Evolutionary conservation across 2,329 filamentous ascomycete species (phyloP).

Genomic region (Aspergillus sp.): DNA sequence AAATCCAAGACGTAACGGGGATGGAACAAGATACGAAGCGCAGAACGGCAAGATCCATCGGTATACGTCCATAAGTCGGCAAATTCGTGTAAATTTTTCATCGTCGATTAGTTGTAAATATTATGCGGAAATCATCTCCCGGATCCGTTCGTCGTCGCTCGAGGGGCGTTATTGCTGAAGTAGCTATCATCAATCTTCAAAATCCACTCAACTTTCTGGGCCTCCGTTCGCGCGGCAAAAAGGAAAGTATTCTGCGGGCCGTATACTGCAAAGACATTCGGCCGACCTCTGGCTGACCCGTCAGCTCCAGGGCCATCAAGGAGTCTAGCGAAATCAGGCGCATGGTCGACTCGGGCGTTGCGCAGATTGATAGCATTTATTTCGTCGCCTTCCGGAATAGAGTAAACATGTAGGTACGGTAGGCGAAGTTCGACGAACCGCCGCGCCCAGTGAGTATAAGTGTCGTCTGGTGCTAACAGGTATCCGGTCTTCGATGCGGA

Average conservation of each 20-base stretch:
- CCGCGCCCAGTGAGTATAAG: slow-evolving; percentile 78
- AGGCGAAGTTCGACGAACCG: slow-evolving; percentile 88
- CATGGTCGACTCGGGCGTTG: slow-evolving; percentile 87
- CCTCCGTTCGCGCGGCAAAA: slow-evolving; percentile 84
- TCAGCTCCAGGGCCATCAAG: slow-evolving; percentile 55
- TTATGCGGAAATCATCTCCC: slow-evolving; percentile 15
- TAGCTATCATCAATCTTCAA: slow-evolving; percentile 86
- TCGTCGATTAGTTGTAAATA: slow-evolving; percentile 4
- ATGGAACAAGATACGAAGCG: neutral
- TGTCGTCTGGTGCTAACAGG: slow-evolving; percentile 78
- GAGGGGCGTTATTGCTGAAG: slow-evolving; percentile 44
- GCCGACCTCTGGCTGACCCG: slow-evolving; percentile 47
- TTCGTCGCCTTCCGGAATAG: slow-evolving; percentile 81
- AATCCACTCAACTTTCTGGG: slow-evolving; percentile 97
- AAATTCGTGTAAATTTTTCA: slow-evolving; percentile 2
- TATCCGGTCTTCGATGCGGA: slow-evolving; percentile 83
- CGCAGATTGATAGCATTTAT: slow-evolving; percentile 83
- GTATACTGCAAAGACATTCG: slow-evolving; percentile 90
- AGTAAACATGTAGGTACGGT: slow-evolving; percentile 90
- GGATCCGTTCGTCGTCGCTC: slow-evolving; percentile 25
- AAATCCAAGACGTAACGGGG: neutral
- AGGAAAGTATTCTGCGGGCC: slow-evolving; percentile 93
- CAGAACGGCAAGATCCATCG: slow-evolving; percentile 3
- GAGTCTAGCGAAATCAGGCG: slow-evolving; percentile 80
- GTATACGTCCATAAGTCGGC: slow-evolving; percentile 10